Evolutionary conservation across 768 basidiomycete genomes (phyloP).

Genomic region (Hypsizygus marmoreus): DNA sequence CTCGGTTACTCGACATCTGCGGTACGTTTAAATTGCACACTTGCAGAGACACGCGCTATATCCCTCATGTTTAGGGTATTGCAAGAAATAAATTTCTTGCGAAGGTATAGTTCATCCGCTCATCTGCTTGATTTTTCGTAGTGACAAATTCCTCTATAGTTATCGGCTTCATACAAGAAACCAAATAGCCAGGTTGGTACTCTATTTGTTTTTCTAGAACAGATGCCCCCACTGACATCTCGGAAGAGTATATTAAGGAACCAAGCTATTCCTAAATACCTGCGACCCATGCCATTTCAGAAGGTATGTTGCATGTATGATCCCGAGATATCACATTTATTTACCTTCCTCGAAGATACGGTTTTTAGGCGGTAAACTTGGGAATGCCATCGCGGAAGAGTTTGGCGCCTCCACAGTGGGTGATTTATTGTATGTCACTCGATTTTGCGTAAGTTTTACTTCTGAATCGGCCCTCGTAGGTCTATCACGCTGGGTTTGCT

Average conservation of each 20-base stretch:
- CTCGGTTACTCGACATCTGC: slow-evolving; percentile 95
- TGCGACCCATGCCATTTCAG: slow-evolving; percentile 84
- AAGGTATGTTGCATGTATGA: slow-evolving; percentile 50
- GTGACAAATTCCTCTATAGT: slow-evolving; percentile 41
- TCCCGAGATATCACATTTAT: slow-evolving; percentile 1
- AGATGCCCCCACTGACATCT: slow-evolving; percentile 2
- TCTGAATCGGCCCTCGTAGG: slow-evolving; percentile 34
- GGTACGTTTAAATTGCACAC: slow-evolving; percentile 47
- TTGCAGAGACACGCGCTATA: background rate
- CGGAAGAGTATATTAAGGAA: slow-evolving; percentile 81
- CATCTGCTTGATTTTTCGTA: slow-evolving; percentile 3
- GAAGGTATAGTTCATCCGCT: slow-evolving; percentile 56
- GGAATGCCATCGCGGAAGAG: slow-evolving; percentile 81
- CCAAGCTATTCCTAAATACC: slow-evolving; percentile 79
- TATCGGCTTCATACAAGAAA: slow-evolving; percentile 91
- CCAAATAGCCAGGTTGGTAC: slow-evolving; percentile 74
- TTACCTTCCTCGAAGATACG: slow-evolving; percentile 62
- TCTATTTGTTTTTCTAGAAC: background rate
- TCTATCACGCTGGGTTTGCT: slow-evolving; percentile 56
- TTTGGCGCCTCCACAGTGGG: slow-evolving; percentile 89
- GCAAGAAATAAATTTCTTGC: slow-evolving; percentile 93
- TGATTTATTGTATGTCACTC: slow-evolving; percentile 77
- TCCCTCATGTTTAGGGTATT: slow-evolving; percentile 79
- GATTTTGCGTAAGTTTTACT: slow-evolving; percentile 1
- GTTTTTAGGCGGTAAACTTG: slow-evolving; percentile 93